Base-by-base conservation (phyloP, 2,329 filamentous ascomycete genomes). In the Pochonia chlamydosporia region DNA sequence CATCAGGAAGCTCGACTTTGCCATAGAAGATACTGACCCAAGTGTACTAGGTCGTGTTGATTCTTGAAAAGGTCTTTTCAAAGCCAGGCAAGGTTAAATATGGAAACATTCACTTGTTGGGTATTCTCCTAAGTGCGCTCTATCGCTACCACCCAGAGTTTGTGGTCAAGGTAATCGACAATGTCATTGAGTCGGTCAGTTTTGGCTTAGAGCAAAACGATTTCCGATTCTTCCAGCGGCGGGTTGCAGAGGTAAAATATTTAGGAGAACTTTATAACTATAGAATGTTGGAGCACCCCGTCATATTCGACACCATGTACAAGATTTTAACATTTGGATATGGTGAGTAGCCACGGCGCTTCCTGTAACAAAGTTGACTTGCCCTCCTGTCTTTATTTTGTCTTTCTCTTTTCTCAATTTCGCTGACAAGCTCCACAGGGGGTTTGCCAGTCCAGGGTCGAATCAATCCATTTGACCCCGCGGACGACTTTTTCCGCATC, bases 21-120 rank as follows among this genome's bases (percentile, higher is more conserved):
- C n/a, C 37, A 13, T 11, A 30, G 26, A 25, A 14, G 9, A 16
- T 28, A 28, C 46, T 49, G 30, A 52, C 31, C 43, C 10, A 31
- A 47, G 44, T 13, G 40, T 25, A 52, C 46, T 50, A 75, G 77
- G 84, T 93, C 21, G 86, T 92, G 33, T 72, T 76, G 24, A 82
- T 91, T 43, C 70, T 96, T 21, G 85, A 90, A 61, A 96, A 95
- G 64, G 84, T 96, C 37, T 99, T 97, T 63, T 89, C 90, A 44
- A 96, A 96, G 63, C 93, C 95, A 11, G 89, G 88, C 40, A 97
- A 96, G 70, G 89, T 99, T 68, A 96, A 96, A 66, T 99, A 95
- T 67, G 91, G 91, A 60, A 97, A 95, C 61, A 89, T 99, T 54
- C 89, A 97, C 64, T 80, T 97, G 43, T 79, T 99, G 43, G 90